Conservation (phyloP, 805 yeast species). For the Lipomyces anomalus region DNA sequence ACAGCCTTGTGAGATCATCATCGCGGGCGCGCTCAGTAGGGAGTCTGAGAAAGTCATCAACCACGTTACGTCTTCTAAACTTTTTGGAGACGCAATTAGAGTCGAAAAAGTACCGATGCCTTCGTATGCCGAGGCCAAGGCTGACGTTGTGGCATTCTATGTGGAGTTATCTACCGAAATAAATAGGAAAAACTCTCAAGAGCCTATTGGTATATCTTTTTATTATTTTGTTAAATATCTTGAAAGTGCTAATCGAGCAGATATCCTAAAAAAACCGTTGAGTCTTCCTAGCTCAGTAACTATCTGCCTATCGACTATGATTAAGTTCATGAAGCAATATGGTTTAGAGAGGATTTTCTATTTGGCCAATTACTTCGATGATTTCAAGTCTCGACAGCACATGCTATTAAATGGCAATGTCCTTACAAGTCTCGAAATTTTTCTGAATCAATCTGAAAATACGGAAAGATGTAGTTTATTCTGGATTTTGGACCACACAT, state of each 20-base stretch:
- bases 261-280: constrained; percentile 26
- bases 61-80: constrained; percentile 3
- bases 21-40: constrained; percentile 39
- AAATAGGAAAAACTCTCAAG: no score
- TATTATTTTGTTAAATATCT: no score
- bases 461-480: constrained; percentile 61
- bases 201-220: no score
- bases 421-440: constrained; percentile 67
- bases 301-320: constrained; percentile 43
- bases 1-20: constrained; percentile 68
- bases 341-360: constrained; percentile 52
- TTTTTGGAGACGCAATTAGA: constrained; percentile 8
- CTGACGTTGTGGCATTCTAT: background rate
- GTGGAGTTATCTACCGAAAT: background rate
- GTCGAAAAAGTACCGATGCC: constrained; percentile 16
- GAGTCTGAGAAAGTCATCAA: constrained; percentile 30
- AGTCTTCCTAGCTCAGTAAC: constrained; percentile 29
- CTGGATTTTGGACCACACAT: constrained; percentile 77
- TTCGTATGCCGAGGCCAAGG: constrained; percentile 10
- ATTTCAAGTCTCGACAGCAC: constrained; percentile 45
- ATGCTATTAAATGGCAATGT: constrained; percentile 62
- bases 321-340: constrained; percentile 57
- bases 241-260: background rate
- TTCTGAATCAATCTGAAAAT: constrained; percentile 54
- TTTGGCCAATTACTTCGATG: constrained; percentile 45